Evolutionary conservation across 805 yeast genomes (phyloP), one percentile per base, ranked within the genome.

Genomic region (Ogataea angusta): DNA sequence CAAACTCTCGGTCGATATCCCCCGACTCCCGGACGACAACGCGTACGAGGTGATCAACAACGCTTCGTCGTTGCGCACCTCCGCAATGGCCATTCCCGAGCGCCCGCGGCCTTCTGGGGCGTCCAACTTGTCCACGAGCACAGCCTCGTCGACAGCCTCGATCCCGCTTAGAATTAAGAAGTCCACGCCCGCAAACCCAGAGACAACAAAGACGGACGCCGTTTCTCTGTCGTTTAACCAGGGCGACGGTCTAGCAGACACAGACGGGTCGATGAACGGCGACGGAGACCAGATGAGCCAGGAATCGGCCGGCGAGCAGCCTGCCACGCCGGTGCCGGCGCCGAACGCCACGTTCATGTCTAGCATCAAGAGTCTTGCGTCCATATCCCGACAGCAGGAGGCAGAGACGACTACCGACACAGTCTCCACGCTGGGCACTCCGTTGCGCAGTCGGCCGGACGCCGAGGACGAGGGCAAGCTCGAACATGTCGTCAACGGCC

Each of bases 201-300:
- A 63, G 33, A 76, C 79, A 0, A 76, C 80, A 0, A 67, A 54
- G 35, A 67, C 72, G 23, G 79, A 76, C 49, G 80, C 75, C 14
- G 71, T 60, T 31, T 66, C 73, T 3, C 46, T 55, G 35, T 42
- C 32, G 10, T 43, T 49, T 32, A 38, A 45, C 40, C 36, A 45
- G 41, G 14, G 51, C 48, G 41, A 37, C 32, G 33, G 26, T 10
- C 24, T 33, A 6, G 13, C 30, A 10, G 29, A 33, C 16, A 10
- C 28, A 9, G 36, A 33, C 21, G 29, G 15, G 14, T 12, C 18
- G 8, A 10, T 9, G 14, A 24, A 23, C 14, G 34, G 24, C 23
- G 36, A 23, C 14, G 28, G 36, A 10, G 36, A 33, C 21, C 27
- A 6, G 9, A 8, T 10, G 18, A 34, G 30, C 31, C 31, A 17